phyloP scores from a whole-genome alignment of 768 basidiomycete species.

The Leccinum broughii region DNA sequence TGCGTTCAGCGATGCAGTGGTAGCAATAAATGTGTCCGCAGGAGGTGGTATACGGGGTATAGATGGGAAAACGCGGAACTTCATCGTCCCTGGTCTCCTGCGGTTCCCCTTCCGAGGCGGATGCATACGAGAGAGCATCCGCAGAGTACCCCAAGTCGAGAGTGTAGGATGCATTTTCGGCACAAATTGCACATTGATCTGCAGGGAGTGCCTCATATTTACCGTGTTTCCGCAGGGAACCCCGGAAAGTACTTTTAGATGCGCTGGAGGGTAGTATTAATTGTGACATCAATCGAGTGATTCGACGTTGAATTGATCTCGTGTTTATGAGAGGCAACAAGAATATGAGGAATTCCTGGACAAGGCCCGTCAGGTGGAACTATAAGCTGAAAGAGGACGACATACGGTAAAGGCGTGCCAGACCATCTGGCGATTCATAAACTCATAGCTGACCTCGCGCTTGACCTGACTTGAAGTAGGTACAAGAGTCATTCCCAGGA shows the following conservation, averaged over 20 bases:
- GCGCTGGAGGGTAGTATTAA: constrained; percentile 31
- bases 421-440: constrained; percentile 99
- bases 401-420: constrained; percentile 98
- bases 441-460: constrained; percentile 94
- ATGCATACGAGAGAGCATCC: constrained; percentile 43
- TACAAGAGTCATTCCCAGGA: constrained; percentile 72
- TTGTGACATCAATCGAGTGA: constrained; percentile 38
- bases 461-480: constrained; percentile 68
- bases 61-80: constrained; percentile 64
- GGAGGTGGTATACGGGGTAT: constrained; percentile 80
- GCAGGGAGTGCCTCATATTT: constrained; percentile 68
- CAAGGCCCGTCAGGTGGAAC: constrained; percentile 6
- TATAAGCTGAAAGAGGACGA: neutral
- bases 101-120: constrained; percentile 19
- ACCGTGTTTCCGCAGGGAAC: constrained; percentile 39
- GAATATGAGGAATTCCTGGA: constrained; percentile 93
- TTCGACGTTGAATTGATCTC: constrained; percentile 58
- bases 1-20: constrained; percentile 82
- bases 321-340: constrained; percentile 82
- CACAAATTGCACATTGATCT: constrained; percentile 90
- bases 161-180: constrained; percentile 67
- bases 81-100: constrained; percentile 26
- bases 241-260: constrained; percentile 17
- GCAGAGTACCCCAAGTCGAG: constrained; percentile 55
- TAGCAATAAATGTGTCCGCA: constrained; percentile 93